Evolutionary conservation across 352 stramenopile genomes (phyloP).

Genomic region (Globisporangium splendens): DNA sequence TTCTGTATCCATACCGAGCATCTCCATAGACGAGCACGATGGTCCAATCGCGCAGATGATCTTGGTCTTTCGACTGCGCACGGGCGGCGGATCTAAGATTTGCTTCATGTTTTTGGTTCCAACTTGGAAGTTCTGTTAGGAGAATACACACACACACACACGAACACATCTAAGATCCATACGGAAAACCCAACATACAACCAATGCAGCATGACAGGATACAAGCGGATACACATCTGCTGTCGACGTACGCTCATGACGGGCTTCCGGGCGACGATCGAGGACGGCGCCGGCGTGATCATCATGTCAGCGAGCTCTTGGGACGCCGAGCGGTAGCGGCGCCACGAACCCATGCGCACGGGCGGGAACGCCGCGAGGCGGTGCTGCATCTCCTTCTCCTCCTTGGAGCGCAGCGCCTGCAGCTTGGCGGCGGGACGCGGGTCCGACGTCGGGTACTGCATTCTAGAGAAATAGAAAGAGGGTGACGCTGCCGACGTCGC

Average conservation of each 20-base stretch:
- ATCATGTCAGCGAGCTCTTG: slow-evolving; percentile 60
- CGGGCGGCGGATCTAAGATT: slow-evolving; percentile 54
- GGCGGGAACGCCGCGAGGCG: slow-evolving; percentile 45
- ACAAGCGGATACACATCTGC: too few species aligned
- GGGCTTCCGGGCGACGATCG: slow-evolving; percentile 27
- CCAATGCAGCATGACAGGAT: too few species aligned
- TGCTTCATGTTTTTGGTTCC: slow-evolving; percentile 62
- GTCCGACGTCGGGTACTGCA: too few species aligned
- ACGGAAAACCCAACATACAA: not conserved
- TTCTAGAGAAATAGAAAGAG: too few species aligned
- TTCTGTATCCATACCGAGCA: slow-evolving; percentile 69
- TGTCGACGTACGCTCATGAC: slow-evolving; percentile 20
- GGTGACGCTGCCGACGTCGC: too few species aligned
- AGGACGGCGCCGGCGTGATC: slow-evolving; percentile 32
- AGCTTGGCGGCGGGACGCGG: too few species aligned
- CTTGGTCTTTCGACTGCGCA: slow-evolving; percentile 92
- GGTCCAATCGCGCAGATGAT: slow-evolving; percentile 99
- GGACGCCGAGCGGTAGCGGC: slow-evolving; percentile 53
- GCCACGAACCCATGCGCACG: slow-evolving; percentile 65
- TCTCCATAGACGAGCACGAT: slow-evolving; percentile 94
- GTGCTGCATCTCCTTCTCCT: slow-evolving; percentile 28
- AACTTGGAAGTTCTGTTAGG: slow-evolving; percentile 65
- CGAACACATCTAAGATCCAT: not conserved
- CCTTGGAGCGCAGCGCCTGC: slow-evolving; percentile 7
- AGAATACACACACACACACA: not conserved